Conservation (phyloP, 2,329 filamentous ascomycete genomes). For the Lecanosticta acicola region DNA sequence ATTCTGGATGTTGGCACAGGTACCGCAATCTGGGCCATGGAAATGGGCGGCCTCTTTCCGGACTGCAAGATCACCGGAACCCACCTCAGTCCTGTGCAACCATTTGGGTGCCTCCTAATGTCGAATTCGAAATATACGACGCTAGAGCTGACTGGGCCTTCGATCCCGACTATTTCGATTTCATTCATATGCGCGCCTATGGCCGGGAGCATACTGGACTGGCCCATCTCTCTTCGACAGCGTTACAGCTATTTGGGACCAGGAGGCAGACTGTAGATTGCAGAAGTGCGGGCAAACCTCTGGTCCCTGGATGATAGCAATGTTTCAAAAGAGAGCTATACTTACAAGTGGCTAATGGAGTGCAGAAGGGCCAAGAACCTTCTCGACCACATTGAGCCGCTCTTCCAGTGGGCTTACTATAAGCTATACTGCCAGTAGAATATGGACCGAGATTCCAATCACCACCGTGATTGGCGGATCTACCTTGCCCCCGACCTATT, state of each 20-base stretch:
- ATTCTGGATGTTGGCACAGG: constrained; percentile 18
- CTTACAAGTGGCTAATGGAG: constrained; percentile 8
- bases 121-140: constrained; percentile 24
- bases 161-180: constrained; percentile 3
- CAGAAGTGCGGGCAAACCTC: constrained; percentile 8
- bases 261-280: constrained; percentile 11
- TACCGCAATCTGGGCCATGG: constrained; percentile 30
- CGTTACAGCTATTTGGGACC: constrained; percentile 6
- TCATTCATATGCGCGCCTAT: constrained; percentile 43
- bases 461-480: too few relatives aligned
- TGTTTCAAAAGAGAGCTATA: constrained; percentile 2
- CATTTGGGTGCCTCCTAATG: constrained; percentile 23
- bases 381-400: constrained; percentile 5
- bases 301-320: constrained; percentile 5
- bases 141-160: constrained; percentile 18
- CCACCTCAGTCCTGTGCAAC: constrained; percentile 28
- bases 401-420: too few relatives aligned
- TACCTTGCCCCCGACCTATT: too few relatives aligned
- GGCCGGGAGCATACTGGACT: constrained; percentile 44
- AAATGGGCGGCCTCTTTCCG: constrained; percentile 30
- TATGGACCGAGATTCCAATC: too few relatives aligned
- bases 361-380: constrained; percentile 5
- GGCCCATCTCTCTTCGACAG: constrained; percentile 22
- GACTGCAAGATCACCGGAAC: constrained; percentile 20
- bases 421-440: too few relatives aligned